Evolutionary conservation across 208 protist genomes (phyloP), one percentile per base, ranked within the genome.

Genomic region (Zelonia costaricensis): DNA sequence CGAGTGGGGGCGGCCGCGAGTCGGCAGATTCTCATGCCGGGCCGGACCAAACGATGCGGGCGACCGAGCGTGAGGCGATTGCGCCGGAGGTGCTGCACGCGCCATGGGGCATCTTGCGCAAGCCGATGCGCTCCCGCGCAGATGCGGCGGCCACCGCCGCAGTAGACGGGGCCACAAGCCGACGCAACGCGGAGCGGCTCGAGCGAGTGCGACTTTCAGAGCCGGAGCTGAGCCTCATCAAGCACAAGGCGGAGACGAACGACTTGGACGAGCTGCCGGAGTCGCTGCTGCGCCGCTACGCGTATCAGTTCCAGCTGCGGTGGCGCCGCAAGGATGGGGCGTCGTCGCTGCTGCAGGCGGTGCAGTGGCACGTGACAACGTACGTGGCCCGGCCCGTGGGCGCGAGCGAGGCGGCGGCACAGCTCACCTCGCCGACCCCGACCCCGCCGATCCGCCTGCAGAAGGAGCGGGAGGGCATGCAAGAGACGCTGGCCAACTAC

Each of bases 261-360:
- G 87, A 91, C 15, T 57, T 96, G 27, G 90, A 96, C 58, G 90
- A 97, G 69, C 47, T 93, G 16, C 86, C 91, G 2, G 85, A 92
- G 66, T 68, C 63, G 33, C 60, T 93, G 35, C 82, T 96, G 38
- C 84, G 90, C 28, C 90, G 90, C 22, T 96, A 96, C 69, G 86
- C 86, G 15, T 92, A 80, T 64, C 81, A 92, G 59, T 93, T 93
- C 58, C 75, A 78, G 33, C 80, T 96, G 40, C 76, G 66, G 16
- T 93, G 90, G 87, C 84, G 87, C 31, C 74, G 87, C 13, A 71
- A 62, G 10, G 69, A 84, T 12, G 65, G 57, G 0, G 80, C 85
- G 36, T 59, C 79, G 27, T 96, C 90, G 13, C 62, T 96, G 22
- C 53, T 92, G 30, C 73, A 88, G 36, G 80, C 84, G 0, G 90